Conservation (phyloP, 345 rosid species). For the Odontarrhena argentea region DNA sequence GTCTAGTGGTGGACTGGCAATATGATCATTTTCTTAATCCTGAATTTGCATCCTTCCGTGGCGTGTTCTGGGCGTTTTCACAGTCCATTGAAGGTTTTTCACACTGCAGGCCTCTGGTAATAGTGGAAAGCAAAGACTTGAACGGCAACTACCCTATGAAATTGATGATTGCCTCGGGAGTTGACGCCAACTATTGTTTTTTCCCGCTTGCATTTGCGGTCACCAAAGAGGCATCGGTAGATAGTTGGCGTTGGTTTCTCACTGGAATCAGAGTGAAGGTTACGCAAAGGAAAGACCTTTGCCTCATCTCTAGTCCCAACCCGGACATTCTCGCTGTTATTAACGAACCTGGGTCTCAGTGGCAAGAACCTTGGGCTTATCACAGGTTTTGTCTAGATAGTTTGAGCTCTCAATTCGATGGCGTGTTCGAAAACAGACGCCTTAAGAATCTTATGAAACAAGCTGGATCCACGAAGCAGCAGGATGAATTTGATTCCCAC, state of each 20-base stretch:
- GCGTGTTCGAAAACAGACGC: background rate
- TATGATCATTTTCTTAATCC: constrained; percentile 6
- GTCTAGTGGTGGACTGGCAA: background rate
- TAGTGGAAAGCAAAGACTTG: background rate
- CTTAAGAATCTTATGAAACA: background rate
- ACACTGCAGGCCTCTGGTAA: background rate
- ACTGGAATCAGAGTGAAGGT: constrained; percentile 7
- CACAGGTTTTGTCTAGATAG: constrained; percentile 8
- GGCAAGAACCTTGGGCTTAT: constrained; percentile 29
- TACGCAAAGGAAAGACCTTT: background rate
- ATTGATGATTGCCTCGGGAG: constrained; percentile 6
- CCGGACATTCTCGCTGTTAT: background rate
- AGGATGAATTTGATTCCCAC: constrained; percentile 5
- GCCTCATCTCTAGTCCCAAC: constrained; percentile 6
- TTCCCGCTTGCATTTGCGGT: constrained; percentile 20
- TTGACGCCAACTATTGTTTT: background rate
- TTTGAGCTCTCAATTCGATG: background rate
- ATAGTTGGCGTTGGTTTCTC: constrained; percentile 22
- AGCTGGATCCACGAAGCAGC: background rate
- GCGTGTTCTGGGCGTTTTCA: constrained; percentile 7
- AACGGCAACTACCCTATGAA: background rate
- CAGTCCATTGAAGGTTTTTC: constrained; percentile 4
- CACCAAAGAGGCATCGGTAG: background rate
- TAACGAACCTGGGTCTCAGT: background rate
- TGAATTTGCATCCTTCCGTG: constrained; percentile 10